phyloP scores from a whole-genome alignment of 176 grass and related monocot species.

The Panicum miliaceum region DNA sequence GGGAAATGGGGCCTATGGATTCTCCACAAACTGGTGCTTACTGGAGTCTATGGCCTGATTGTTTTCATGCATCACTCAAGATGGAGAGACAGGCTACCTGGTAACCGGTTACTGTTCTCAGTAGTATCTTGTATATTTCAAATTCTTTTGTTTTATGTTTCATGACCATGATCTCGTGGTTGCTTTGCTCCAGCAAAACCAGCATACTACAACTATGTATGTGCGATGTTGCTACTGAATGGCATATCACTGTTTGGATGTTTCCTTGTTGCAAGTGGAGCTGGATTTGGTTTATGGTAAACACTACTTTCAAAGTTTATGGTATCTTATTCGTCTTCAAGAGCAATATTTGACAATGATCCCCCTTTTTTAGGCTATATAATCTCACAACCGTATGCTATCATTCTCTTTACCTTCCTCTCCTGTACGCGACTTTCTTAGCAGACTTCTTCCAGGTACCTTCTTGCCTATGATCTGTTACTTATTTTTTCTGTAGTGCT shows the following conservation, averaged over 20 bases:
- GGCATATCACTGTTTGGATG: constrained; percentile 77
- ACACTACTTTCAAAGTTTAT: constrained; percentile 19
- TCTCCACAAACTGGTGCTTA: constrained; percentile 89
- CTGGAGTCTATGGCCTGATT: constrained; percentile 82
- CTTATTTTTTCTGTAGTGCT: not conserved
- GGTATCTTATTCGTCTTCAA: constrained; percentile 30
- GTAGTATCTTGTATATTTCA: constrained; percentile 35
- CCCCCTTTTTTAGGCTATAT: constrained; percentile 64
- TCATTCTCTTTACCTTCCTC: constrained; percentile 96
- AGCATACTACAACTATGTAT: constrained; percentile 93
- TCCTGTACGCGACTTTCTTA: constrained; percentile 89
- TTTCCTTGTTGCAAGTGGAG: constrained; percentile 73
- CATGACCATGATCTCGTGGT: constrained; percentile 27
- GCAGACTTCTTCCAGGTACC: constrained; percentile 97
- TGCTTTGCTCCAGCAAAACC: constrained; percentile 80
- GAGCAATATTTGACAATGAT: constrained; percentile 27
- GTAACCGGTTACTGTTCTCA: constrained; percentile 46
- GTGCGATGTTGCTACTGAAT: constrained; percentile 85
- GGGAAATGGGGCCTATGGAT: constrained; percentile 91
- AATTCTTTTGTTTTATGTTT: constrained; percentile 13
- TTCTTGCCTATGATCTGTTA: constrained; percentile 20
- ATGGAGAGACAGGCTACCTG: constrained; percentile 95
- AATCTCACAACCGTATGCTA: constrained; percentile 85
- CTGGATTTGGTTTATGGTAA: constrained; percentile 95
- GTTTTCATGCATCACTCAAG: constrained; percentile 95